phyloP scores from a whole-genome alignment of 2,329 filamentous ascomycete genomes.

The Magnaporthiopsis poae region DNA sequence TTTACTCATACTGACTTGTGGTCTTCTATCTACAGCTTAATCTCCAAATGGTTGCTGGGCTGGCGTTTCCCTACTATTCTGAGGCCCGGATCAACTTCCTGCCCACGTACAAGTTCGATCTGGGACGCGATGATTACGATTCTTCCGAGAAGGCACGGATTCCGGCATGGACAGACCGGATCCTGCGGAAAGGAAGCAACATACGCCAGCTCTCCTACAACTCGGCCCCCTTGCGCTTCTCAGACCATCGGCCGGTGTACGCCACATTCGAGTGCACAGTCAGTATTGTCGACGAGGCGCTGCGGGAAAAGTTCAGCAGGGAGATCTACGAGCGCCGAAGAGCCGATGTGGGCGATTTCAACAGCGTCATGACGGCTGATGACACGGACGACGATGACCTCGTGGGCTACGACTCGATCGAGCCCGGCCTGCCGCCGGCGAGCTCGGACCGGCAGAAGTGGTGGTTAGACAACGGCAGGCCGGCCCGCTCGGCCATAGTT shows the following conservation, averaged over 20 bases:
- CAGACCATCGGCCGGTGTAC: conserved; percentile 92
- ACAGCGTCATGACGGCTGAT: conserved; percentile 43
- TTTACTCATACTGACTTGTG: not conserved
- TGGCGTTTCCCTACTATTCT: conserved; percentile 83
- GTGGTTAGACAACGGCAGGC: conserved; percentile 62
- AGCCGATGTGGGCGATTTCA: conserved; percentile 54
- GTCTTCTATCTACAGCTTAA: conserved; percentile 51
- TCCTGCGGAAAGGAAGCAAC: conserved; percentile 75
- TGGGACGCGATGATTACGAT: conserved; percentile 81
- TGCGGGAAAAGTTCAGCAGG: conserved; percentile 62
- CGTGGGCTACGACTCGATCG: conserved; percentile 71
- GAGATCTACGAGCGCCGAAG: conserved; percentile 64
- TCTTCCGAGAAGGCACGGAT: conserved; percentile 91
- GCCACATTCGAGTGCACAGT: conserved; percentile 78
- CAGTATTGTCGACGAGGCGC: conserved; percentile 65
- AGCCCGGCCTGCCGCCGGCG: conserved; percentile 62
- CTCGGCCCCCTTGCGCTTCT: conserved; percentile 73
- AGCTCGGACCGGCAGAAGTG: conserved; percentile 61
- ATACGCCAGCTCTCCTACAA: conserved; percentile 76
- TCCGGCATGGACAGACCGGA: conserved; percentile 92
- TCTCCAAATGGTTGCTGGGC: conserved; percentile 86
- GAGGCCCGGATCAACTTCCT: conserved; percentile 80
- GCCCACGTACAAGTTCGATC: conserved; percentile 92
- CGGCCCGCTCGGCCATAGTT: conserved; percentile 62
- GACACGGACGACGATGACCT: conserved; percentile 70